These are phyloP conservation scores for Trypanosoma boissoni DNA, from an alignment of 208 protist species.

Conservation along the genomic window DNA sequence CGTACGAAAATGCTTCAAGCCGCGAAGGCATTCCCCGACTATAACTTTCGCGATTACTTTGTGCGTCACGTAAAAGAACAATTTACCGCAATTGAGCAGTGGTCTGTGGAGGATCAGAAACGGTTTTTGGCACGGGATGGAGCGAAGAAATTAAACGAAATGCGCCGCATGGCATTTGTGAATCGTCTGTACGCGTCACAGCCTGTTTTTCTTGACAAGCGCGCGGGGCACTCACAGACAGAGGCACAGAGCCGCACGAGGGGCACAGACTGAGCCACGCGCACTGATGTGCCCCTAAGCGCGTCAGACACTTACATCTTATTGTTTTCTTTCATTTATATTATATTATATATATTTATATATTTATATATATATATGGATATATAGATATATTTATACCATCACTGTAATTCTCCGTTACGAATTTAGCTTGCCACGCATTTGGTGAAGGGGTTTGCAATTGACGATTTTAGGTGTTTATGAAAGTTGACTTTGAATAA, in stretches of 20 bases:
- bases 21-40: slow-evolving; percentile 72
- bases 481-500: too few relatives aligned
- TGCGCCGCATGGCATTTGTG: slow-evolving; percentile 84
- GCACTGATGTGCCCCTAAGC: not conserved
- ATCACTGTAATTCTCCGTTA: not conserved
- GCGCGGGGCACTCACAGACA: slow-evolving; percentile 8
- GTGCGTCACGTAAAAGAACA: slow-evolving; percentile 77
- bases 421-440: too few relatives aligned
- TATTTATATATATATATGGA: slow-evolving; percentile 36
- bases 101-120: slow-evolving; percentile 49
- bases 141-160: slow-evolving; percentile 54
- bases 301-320: too few relatives aligned
- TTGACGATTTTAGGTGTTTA: too few relatives aligned
- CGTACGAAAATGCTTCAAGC: slow-evolving; percentile 51
- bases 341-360: slow-evolving; percentile 17
- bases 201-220: slow-evolving; percentile 64
- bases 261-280: not conserved
- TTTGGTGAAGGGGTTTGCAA: too few relatives aligned
- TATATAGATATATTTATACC: not conserved
- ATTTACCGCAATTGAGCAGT: slow-evolving; percentile 45
- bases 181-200: slow-evolving; percentile 75
- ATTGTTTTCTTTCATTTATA: too few relatives aligned
- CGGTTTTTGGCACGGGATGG: slow-evolving; percentile 53
- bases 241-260: slow-evolving; percentile 3
- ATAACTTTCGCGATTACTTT: slow-evolving; percentile 90